phyloP scores from a whole-genome alignment of 2,329 filamentous ascomycete species.

The Chaetothyriales sp. region DNA sequence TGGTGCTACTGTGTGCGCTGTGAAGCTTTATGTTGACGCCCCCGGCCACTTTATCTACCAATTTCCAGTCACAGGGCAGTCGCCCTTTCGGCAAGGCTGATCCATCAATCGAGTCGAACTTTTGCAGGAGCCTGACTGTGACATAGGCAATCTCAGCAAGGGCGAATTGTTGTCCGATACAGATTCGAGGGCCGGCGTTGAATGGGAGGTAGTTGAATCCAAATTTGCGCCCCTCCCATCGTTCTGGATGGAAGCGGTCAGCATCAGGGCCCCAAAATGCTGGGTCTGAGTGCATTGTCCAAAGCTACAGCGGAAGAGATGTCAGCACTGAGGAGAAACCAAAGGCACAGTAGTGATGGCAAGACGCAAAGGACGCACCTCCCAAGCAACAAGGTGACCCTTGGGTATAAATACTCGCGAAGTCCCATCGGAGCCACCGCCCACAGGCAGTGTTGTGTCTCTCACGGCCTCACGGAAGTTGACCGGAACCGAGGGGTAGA shows the following conservation, averaged over 20 bases:
- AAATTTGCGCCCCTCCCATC: slow-evolving; percentile 60
- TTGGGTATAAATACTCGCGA: slow-evolving; percentile 35
- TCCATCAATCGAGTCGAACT: slow-evolving; percentile 44
- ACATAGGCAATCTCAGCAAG: slow-evolving; percentile 15
- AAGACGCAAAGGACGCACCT: too few relatives aligned
- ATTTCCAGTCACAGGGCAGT: too few relatives aligned
- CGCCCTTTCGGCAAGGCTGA: too few relatives aligned
- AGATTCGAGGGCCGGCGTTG: slow-evolving; percentile 19
- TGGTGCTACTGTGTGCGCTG: too few relatives aligned
- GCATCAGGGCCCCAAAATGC: slow-evolving; percentile 36
- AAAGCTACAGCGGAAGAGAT: too few relatives aligned
- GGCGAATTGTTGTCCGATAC: slow-evolving; percentile 20
- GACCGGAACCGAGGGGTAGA: slow-evolving; percentile 34
- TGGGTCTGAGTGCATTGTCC: too few relatives aligned
- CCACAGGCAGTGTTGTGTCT: slow-evolving; percentile 38
- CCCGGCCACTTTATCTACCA: too few relatives aligned
- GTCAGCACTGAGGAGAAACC: too few relatives aligned
- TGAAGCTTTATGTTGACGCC: too few relatives aligned
- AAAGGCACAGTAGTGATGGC: too few relatives aligned
- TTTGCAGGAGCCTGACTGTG: slow-evolving; percentile 15
- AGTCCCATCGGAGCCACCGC: slow-evolving; percentile 34
- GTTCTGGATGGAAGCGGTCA: slow-evolving; percentile 48
- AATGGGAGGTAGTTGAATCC: slow-evolving; percentile 38
- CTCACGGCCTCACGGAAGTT: slow-evolving; percentile 38
- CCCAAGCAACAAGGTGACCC: too few relatives aligned